Base-by-base conservation (phyloP, 139 green algal species). In the Haematococcus sp. region DNA sequence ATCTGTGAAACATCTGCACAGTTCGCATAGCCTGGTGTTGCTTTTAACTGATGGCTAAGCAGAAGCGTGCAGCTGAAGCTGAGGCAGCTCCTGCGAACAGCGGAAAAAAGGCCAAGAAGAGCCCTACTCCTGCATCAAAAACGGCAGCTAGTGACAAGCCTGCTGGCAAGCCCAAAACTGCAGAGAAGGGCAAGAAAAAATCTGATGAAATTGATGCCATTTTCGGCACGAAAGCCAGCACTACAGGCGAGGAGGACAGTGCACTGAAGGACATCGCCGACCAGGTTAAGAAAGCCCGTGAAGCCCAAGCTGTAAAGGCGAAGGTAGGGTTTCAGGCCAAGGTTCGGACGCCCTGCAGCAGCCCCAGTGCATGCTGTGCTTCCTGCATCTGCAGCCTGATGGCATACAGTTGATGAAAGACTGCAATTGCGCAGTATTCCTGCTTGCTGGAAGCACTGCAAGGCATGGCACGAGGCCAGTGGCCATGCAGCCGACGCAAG, bases 131-230 rank as follows among this genome's bases (percentile, higher is more conserved):
- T n/a, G n/a, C n/a, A n/a, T n/a, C n/a, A 7, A 49, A 49, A 11
- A 49, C 7, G 40, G 40, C 40, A 19, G 40, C 40, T 49, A 7
- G 7, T 49, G 40, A 7, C 7, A 49, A 49, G 40, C 7, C 40
- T 19, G 40, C 40, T 49, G 11, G 7, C 7, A 49, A 49, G 40
- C 40, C 40, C 7, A 49, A 7, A 11, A 11, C 40, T 49, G 40
- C 11, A 11, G 40, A 76, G 61, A 63, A 70, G n/a, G 51, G 56
- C 28, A 13, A 23, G 27, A 69, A 66, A 19, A 69, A 64, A 15
- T 68, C 44, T 11, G 27, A 63, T 22, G 86, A 91, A 63, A 91
- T 91, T 27, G 86, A 91, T 43, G 86, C 85, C 30, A 86, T 91
- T 28, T 89, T 89, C 61, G 63, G 66, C 33, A 19, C 25, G n/a